Evolutionary conservation across 768 basidiomycete genomes (phyloP).

Genomic region (Suillus tomentosus): DNA sequence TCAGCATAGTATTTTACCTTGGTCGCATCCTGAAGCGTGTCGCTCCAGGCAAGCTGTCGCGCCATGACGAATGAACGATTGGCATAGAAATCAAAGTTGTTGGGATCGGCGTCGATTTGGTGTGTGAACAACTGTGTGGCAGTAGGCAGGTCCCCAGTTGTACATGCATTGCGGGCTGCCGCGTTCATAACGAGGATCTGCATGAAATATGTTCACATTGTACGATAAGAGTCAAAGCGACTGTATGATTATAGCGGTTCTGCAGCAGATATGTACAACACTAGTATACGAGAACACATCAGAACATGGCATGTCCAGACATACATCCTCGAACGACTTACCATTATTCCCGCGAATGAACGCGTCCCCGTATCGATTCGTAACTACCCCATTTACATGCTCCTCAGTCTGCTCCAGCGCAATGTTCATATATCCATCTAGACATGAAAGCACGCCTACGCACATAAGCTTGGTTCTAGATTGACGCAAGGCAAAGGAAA

Average conservation of each 20-base stretch:
- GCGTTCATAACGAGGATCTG: not conserved
- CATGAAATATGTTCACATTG: not conserved
- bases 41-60: not conserved
- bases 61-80: not conserved
- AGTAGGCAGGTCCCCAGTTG: not conserved
- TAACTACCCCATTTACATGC: constrained; percentile 83
- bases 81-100: not conserved
- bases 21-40: not conserved
- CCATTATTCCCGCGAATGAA: constrained; percentile 96
- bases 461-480: not conserved
- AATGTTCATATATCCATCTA: constrained; percentile 99
- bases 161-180: not conserved
- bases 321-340: constrained; percentile 33
- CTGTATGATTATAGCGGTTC: constrained; percentile 47
- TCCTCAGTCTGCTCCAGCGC: constrained; percentile 98
- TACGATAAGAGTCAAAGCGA: not conserved
- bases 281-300: constrained; percentile 34
- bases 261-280: constrained; percentile 78
- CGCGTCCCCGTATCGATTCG: constrained; percentile 91
- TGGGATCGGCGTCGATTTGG: not conserved
- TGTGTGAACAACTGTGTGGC: not conserved
- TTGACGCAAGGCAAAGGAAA: constrained; percentile 4
- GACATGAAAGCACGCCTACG: constrained; percentile 86
- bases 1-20: too few species aligned
- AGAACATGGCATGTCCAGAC: not conserved